Evolutionary conservation across 148 eudicot species (phyloP).

Genomic region (Linanthus parryae): DNA sequence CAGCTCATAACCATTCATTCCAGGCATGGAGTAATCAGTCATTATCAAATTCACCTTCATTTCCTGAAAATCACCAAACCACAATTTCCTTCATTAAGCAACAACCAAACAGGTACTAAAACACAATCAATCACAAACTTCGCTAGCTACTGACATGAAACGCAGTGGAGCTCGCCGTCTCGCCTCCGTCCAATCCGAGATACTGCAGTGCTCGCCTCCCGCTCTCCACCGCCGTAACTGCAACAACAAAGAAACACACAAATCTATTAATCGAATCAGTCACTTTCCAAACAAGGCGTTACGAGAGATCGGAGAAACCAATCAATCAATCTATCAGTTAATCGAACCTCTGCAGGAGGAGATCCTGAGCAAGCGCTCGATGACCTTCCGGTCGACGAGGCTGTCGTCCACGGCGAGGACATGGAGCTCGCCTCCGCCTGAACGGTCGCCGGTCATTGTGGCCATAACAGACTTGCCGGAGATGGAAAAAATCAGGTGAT

Average conservation of each 20-base stretch:
- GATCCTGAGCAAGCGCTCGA: conserved; percentile 45
- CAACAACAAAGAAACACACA: conserved; percentile 8
- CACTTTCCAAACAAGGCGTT: too few relatives aligned
- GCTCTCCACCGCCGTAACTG: conserved; percentile 60
- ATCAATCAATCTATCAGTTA: too few relatives aligned
- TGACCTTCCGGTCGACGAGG: conserved; percentile 50
- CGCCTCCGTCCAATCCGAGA: conserved; percentile 60
- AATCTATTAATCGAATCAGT: too few relatives aligned
- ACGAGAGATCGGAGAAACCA: too few relatives aligned
- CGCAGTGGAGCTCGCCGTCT: conserved; percentile 29
- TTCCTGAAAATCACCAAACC: conserved; percentile 20
- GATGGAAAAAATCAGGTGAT: too few relatives aligned
- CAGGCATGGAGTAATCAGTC: conserved; percentile 95
- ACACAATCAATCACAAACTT: not conserved
- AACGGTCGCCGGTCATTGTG: too few relatives aligned
- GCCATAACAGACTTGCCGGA: too few relatives aligned
- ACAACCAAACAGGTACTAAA: not conserved
- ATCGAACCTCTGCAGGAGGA: conserved; percentile 58
- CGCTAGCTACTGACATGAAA: conserved; percentile 26
- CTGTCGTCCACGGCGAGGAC: conserved; percentile 69
- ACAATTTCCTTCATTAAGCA: not conserved
- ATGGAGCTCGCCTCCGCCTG: too few relatives aligned
- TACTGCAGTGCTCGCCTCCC: conserved; percentile 52
- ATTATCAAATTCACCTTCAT: conserved; percentile 57
- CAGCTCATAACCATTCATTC: conserved; percentile 72